Conservation (phyloP, 2,329 filamentous ascomycete species). For the Penicillium sp. region DNA sequence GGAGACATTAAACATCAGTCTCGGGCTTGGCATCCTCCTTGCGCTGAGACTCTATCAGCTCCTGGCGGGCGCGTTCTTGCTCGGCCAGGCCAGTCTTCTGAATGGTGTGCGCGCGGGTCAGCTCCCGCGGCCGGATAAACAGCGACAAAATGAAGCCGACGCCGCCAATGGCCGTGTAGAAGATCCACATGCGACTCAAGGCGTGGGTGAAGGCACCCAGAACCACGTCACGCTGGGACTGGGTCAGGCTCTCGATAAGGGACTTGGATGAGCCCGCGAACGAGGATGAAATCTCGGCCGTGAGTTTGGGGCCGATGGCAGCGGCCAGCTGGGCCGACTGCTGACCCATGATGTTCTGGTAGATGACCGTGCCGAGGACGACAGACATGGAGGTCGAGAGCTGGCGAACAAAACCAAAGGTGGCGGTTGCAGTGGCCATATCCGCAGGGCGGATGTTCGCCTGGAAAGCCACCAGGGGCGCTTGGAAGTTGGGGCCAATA, state of each 20-base stretch:
- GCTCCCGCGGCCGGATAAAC: slow-evolving; percentile 37
- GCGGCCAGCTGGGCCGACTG: slow-evolving; percentile 29
- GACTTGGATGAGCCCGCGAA: slow-evolving; percentile 38
- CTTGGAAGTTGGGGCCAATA: slow-evolving; percentile 62
- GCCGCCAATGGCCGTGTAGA: slow-evolving; percentile 43
- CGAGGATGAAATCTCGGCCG: slow-evolving; percentile 25
- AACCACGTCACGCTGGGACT: slow-evolving; percentile 38
- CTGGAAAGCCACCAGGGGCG: slow-evolving; percentile 63
- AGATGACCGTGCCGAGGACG: slow-evolving; percentile 56
- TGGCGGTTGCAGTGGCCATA: slow-evolving; percentile 62
- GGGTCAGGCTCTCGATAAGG: slow-evolving; percentile 35
- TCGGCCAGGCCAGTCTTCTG: slow-evolving; percentile 46
- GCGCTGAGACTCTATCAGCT: slow-evolving; percentile 41
- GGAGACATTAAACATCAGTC: slow-evolving; percentile 12
- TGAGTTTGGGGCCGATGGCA: slow-evolving; percentile 32
- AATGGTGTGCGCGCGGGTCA: slow-evolving; percentile 44
- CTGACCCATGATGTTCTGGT: slow-evolving; percentile 38
- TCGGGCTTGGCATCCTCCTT: slow-evolving; percentile 68
- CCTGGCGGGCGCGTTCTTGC: slow-evolving; percentile 44
- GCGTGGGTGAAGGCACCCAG: slow-evolving; percentile 43
- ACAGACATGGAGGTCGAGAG: slow-evolving; percentile 58
- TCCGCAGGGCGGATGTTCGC: slow-evolving; percentile 58
- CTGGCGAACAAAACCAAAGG: slow-evolving; percentile 60
- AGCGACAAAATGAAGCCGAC: slow-evolving; percentile 41
- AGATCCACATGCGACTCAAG: slow-evolving; percentile 52